phyloP scores from a whole-genome alignment of 2,329 filamentous ascomycete genomes.

The Chaetomiaceae sp. region DNA sequence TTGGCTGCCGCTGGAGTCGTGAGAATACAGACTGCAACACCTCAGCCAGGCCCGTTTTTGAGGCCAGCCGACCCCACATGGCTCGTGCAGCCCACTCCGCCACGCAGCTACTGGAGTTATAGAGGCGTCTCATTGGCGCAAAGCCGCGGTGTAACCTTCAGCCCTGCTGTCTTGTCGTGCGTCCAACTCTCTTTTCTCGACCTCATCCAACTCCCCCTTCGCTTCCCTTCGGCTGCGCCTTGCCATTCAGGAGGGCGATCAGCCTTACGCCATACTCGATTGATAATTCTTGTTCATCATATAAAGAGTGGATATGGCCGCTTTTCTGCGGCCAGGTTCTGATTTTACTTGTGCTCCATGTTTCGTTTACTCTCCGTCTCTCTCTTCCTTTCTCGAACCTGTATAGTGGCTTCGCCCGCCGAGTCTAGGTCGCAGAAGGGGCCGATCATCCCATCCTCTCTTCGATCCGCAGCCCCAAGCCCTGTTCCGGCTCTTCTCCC shows the following conservation, averaged over 20 bases:
- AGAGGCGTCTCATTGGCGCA: background rate
- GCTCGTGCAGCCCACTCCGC: constrained; percentile 11
- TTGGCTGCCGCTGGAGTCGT: background rate
- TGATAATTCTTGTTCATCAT: background rate
- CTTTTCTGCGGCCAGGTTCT: constrained; percentile 11
- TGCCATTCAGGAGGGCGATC: background rate
- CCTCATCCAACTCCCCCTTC: background rate
- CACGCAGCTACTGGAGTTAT: too few relatives aligned
- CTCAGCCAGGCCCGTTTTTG: constrained; percentile 16
- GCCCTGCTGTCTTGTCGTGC: constrained; percentile 3
- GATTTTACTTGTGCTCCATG: background rate
- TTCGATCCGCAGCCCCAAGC: background rate
- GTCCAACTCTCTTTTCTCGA: background rate
- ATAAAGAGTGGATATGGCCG: constrained; percentile 14
- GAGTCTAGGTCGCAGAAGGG: constrained; percentile 4
- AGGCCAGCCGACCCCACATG: constrained; percentile 2
- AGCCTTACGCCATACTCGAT: constrained; percentile 5
- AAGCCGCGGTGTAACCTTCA: background rate
- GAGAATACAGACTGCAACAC: too few relatives aligned
- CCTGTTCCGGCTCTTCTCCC: background rate
- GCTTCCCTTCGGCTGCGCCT: background rate
- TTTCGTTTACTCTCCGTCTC: too few relatives aligned
- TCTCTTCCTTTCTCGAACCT: too few relatives aligned
- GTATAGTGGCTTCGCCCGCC: background rate
- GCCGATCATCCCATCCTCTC: background rate